Conservation (phyloP, 352 stramenopile species). For the Phytophthora quininea region DNA sequence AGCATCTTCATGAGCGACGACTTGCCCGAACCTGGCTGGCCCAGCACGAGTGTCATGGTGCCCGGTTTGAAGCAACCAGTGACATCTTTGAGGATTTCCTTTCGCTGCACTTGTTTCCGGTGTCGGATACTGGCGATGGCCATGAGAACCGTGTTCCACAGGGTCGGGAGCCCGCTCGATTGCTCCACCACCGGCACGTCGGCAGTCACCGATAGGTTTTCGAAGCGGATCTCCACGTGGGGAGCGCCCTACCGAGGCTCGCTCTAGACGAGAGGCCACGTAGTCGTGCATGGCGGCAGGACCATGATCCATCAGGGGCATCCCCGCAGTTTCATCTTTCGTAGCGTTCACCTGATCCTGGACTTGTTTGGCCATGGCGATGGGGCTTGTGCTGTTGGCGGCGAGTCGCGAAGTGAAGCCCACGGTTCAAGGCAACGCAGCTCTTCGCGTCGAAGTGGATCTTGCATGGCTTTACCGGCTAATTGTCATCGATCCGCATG, state of each 20-base stretch:
- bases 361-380: not conserved
- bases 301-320: conserved; percentile 13
- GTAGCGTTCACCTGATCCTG: not conserved
- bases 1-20: conserved; percentile 51
- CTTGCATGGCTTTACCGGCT: not conserved
- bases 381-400: not conserved
- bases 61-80: conserved; percentile 38
- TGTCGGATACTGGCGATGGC: conserved; percentile 8
- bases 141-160: conserved; percentile 32
- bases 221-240: conserved; percentile 36
- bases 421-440: not conserved
- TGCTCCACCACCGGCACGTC: conserved; percentile 28
- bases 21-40: conserved; percentile 46
- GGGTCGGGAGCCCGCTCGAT: conserved; percentile 27
- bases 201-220: conserved; percentile 22
- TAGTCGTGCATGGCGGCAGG: conserved; percentile 21
- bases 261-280: conserved; percentile 21
- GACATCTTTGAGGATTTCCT: conserved; percentile 43
- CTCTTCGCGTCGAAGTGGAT: too few species aligned
- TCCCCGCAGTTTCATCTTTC: not conserved
- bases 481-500: not conserved
- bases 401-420: conserved; percentile 16
- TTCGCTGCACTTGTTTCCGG: conserved; percentile 29
- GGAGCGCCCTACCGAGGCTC: conserved; percentile 28
- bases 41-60: conserved; percentile 50